A percentile compares a stretch with the other conserved stretches of the same genome.
Conservation (phyloP, 805 yeast species). For the Henningerozyma blattae region DNA sequence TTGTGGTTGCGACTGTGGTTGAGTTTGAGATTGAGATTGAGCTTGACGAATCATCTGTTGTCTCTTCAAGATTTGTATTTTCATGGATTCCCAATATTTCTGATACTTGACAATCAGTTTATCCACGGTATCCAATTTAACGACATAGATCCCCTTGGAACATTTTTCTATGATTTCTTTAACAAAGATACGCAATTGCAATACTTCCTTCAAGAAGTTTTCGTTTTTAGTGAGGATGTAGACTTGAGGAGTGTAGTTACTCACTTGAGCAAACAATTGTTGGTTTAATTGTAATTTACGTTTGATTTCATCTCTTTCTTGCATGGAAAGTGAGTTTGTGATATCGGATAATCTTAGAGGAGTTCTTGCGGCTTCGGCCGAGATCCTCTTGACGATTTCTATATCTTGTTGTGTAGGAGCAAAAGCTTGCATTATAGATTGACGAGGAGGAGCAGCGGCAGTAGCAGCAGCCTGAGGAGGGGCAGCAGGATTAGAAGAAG, state of each 20-base stretch:
- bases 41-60: slow-evolving; percentile 29
- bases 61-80: slow-evolving; percentile 39
- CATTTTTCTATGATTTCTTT: slow-evolving; percentile 63
- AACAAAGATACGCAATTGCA: slow-evolving; percentile 70
- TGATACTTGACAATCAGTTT: slow-evolving; percentile 63
- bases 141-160: slow-evolving; percentile 51
- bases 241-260: slow-evolving; percentile 67
- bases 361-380: slow-evolving; percentile 56
- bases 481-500: slow-evolving; percentile 5
- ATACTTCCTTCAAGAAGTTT: slow-evolving; percentile 62
- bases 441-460: slow-evolving; percentile 4
- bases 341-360: slow-evolving; percentile 58
- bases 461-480: slow-evolving; percentile 6
- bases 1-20: slow-evolving; percentile 12
- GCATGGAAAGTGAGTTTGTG: slow-evolving; percentile 45
- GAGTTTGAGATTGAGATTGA: slow-evolving; percentile 18
- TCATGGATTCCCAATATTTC: slow-evolving; percentile 62
- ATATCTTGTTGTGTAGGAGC: slow-evolving; percentile 50
- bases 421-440: slow-evolving; percentile 10
- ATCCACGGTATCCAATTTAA: slow-evolving; percentile 60
- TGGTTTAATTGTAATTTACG: slow-evolving; percentile 35
- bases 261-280: slow-evolving; percentile 55
- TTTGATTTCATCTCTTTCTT: slow-evolving; percentile 50
- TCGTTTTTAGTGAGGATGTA: slow-evolving; percentile 62
- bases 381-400: slow-evolving; percentile 45